Percentiles rank a stretch among this genome's conserved stretches.
phyloP scores from a whole-genome alignment of 441 rosid species.

The Viola pubescens region DNA sequence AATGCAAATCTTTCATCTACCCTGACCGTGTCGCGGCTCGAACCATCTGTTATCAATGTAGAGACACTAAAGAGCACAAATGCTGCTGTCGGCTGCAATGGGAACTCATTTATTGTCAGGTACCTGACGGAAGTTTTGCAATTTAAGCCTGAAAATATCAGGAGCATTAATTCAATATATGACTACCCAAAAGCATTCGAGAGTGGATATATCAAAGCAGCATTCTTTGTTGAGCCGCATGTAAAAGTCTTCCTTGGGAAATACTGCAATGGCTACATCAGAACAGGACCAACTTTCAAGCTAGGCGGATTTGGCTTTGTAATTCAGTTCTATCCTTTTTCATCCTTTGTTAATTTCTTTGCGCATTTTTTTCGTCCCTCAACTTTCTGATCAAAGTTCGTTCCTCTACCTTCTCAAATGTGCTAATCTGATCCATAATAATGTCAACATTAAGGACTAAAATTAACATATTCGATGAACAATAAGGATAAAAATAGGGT shows the following conservation, averaged over 20 bases:
- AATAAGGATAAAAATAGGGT: too few relatives aligned
- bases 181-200: conserved; percentile 20
- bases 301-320: conserved; percentile 32
- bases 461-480: too few relatives aligned
- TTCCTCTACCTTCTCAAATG: too few relatives aligned
- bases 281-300: conserved; percentile 19
- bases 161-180: conserved; percentile 11
- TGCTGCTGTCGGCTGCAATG: conserved; percentile 27
- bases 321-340: neutral
- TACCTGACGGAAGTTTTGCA: conserved; percentile 21
- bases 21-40: conserved; percentile 25
- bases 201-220: conserved; percentile 20
- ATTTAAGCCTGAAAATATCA: conserved; percentile 18
- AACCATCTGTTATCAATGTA: conserved; percentile 22
- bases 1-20: conserved; percentile 24
- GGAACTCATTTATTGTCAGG: conserved; percentile 23
- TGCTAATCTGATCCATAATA: too few relatives aligned
- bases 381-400: too few relatives aligned
- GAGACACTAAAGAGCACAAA: conserved; percentile 23
- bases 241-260: conserved; percentile 28
- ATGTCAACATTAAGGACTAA: too few relatives aligned
- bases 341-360: neutral
- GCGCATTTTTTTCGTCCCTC: neutral
- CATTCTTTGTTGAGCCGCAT: conserved; percentile 28
- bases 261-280: conserved; percentile 27